phyloP scores from a whole-genome alignment of 169 alveolate genomes.

The Theileria sp. region DNA sequence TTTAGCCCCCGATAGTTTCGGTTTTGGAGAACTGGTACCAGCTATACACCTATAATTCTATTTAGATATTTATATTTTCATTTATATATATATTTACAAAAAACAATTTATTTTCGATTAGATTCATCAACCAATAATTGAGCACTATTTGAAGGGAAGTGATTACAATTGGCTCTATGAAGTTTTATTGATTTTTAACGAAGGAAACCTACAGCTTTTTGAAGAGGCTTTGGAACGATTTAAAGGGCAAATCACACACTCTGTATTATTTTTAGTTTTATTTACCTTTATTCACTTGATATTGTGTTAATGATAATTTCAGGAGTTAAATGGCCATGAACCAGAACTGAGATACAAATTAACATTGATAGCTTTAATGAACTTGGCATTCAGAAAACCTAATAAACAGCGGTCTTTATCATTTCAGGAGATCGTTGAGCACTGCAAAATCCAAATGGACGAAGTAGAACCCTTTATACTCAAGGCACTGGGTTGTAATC shows the following conservation, averaged over 20 bases:
- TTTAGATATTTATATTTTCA: neutral
- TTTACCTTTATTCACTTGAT: neutral
- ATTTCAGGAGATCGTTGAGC: constrained; percentile 73
- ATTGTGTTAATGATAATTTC: neutral
- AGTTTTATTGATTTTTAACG: constrained; percentile 52
- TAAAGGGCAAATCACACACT: constrained; percentile 39
- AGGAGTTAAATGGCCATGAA: constrained; percentile 66
- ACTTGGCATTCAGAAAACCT: constrained; percentile 75
- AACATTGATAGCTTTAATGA: constrained; percentile 73
- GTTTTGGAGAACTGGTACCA: constrained; percentile 56
- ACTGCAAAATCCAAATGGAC: constrained; percentile 66
- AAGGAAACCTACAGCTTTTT: constrained; percentile 54
- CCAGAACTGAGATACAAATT: constrained; percentile 62
- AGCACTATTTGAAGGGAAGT: constrained; percentile 45
- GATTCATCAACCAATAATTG: constrained; percentile 59
- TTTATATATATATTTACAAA: neutral
- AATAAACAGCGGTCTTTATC: constrained; percentile 70
- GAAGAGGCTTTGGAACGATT: constrained; percentile 53
- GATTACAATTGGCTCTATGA: constrained; percentile 64
- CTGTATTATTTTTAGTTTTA: neutral
- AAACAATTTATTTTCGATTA: neutral
- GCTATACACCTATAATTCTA: neutral
- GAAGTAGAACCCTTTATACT: constrained; percentile 74
- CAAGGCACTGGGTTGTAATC: constrained; percentile 72
- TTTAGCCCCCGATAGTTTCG: constrained; percentile 59